Evolutionary conservation across 164 flowering plant species (phyloP).

Genomic region (Paratinospora sagittata): DNA sequence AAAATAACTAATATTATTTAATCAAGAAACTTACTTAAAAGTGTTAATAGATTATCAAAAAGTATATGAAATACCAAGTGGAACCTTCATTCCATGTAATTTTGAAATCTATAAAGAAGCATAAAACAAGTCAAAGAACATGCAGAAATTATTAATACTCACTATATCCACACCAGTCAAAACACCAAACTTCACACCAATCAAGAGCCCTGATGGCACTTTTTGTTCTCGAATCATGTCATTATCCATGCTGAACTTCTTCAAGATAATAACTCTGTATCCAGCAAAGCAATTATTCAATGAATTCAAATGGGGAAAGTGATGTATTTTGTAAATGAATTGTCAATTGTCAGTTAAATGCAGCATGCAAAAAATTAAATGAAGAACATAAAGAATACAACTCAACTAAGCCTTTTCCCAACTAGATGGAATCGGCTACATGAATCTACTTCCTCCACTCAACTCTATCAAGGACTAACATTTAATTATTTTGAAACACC

Average conservation of each 20-base stretch:
- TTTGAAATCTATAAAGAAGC: neutral
- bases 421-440: no score
- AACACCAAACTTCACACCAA: constrained; percentile 40
- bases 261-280: neutral
- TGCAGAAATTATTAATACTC: constrained; percentile 20
- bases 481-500: no score
- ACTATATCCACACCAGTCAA: constrained; percentile 49
- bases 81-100: neutral
- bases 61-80: neutral
- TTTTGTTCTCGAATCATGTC: constrained; percentile 24
- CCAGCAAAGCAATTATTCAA: neutral
- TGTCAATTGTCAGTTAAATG: no score
- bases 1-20: neutral
- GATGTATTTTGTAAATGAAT: no score
- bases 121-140: neutral
- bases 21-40: neutral
- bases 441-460: no score
- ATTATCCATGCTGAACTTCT: constrained; percentile 36
- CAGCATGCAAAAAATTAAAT: no score
- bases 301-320: neutral
- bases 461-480: no score
- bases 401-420: no score
- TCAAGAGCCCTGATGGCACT: constrained; percentile 39
- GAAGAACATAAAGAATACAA: no score
- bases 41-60: neutral